These are phyloP conservation scores for Danielia reshetovae DNA, from an alignment of 805 yeast genomes.

Conservation along the genomic window DNA sequence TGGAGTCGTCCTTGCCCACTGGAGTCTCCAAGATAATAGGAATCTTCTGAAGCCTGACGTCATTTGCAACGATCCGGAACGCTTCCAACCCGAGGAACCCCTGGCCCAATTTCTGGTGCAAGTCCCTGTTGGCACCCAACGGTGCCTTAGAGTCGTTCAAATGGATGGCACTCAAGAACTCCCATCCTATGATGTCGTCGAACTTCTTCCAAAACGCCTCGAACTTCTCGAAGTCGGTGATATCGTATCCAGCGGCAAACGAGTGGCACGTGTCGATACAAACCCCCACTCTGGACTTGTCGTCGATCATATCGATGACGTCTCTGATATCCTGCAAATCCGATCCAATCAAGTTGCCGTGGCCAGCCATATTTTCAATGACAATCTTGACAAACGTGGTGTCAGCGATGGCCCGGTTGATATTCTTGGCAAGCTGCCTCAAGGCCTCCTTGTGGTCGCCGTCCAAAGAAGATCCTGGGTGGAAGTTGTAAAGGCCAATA, in stretches of 20 bases:
- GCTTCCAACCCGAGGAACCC: constrained; percentile 88
- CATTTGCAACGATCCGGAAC: constrained; percentile 75
- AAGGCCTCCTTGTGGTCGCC: constrained; percentile 63
- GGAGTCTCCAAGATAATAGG: constrained; percentile 93
- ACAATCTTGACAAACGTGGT: constrained; percentile 83
- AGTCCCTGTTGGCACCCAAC: constrained; percentile 80
- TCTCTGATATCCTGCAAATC: constrained; percentile 67
- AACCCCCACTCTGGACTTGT: constrained; percentile 86
- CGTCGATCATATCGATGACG: constrained; percentile 74
- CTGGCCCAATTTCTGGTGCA: constrained; percentile 84
- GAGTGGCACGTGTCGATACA: constrained; percentile 96
- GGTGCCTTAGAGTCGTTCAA: constrained; percentile 96
- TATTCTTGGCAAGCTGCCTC: constrained; percentile 65
- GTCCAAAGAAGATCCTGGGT: constrained; percentile 85
- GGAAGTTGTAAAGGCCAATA: constrained; percentile 86
- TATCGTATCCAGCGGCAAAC: constrained; percentile 94
- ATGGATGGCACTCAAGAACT: constrained; percentile 78
- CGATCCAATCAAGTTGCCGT: constrained; percentile 86
- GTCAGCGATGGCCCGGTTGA: constrained; percentile 70
- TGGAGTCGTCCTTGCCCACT: constrained; percentile 55
- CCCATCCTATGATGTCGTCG: constrained; percentile 68
- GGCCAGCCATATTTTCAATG: constrained; percentile 97
- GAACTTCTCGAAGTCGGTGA: constrained; percentile 56
- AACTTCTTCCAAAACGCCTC: constrained; percentile 70
- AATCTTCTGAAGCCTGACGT: constrained; percentile 52